A percentile compares a stretch with the other conserved stretches of the same genome.
Conservation (phyloP, 768 basidiomycete species). For the Kwoniella dendrophila region DNA sequence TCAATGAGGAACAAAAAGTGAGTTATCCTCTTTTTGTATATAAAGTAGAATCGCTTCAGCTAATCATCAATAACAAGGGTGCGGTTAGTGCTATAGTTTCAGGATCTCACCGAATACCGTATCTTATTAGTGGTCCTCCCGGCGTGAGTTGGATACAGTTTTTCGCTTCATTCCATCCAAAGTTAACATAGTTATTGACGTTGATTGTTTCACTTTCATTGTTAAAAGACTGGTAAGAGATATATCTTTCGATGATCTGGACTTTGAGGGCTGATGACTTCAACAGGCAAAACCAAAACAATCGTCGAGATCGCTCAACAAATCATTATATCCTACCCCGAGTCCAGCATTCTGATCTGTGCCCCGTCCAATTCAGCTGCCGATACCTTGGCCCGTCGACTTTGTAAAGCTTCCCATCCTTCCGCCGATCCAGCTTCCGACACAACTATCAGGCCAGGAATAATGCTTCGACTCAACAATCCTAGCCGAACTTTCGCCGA, state of each 20-base stretch:
- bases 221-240: constrained; percentile 5
- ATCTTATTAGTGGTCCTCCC: constrained; percentile 55
- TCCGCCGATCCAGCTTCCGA: background rate
- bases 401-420: constrained; percentile 27
- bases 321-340: constrained; percentile 41
- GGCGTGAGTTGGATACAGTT: constrained; percentile 44
- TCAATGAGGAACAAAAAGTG: constrained; percentile 54
- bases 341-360: constrained; percentile 50
- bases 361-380: constrained; percentile 56
- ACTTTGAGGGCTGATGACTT: constrained; percentile 2
- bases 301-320: constrained; percentile 53
- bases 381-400: constrained; percentile 54
- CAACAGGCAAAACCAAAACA: constrained; percentile 46
- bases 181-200: constrained; percentile 5
- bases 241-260: background rate
- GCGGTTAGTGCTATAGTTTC: constrained; percentile 44
- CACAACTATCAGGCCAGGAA: background rate
- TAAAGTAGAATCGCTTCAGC: background rate
- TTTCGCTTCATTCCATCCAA: background rate
- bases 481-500: constrained; percentile 55
- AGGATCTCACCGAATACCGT: constrained; percentile 37
- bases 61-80: background rate
- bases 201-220: background rate
- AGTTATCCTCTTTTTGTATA: background rate
- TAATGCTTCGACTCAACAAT: constrained; percentile 53